phyloP scores from a whole-genome alignment of 1,284 basidiomycete species.

The Boletellus deceptivus region DNA sequence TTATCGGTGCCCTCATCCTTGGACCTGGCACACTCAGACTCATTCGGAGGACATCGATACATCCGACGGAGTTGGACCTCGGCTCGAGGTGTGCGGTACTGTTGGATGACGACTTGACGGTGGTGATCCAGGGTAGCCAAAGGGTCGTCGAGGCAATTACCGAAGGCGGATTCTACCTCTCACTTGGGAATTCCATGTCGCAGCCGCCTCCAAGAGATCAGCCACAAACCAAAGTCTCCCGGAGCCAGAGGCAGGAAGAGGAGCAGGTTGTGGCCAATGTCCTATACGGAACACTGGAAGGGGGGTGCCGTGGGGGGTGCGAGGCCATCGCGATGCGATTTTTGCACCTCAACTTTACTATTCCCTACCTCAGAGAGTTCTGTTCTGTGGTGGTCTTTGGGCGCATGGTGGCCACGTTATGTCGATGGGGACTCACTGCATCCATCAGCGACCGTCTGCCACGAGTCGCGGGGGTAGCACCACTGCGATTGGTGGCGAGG shows the following conservation, averaged over 20 bases:
- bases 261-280: slow-evolving; percentile 12
- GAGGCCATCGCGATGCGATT: slow-evolving; percentile 17
- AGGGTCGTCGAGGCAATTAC: too few relatives aligned
- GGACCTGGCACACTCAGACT: slow-evolving; percentile 18
- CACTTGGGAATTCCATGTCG: neutral
- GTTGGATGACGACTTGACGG: too few relatives aligned
- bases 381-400: slow-evolving; percentile 4
- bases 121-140: too few relatives aligned
- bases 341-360: slow-evolving; percentile 7
- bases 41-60: slow-evolving; percentile 9
- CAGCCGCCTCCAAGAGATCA: neutral
- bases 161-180: too few relatives aligned
- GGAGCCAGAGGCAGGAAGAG: slow-evolving; percentile 4
- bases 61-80: slow-evolving; percentile 6
- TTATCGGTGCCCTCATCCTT: slow-evolving; percentile 11
- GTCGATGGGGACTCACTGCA: too few relatives aligned
- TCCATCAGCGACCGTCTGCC: too few relatives aligned
- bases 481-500: slow-evolving; percentile 10
- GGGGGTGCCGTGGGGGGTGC: slow-evolving; percentile 17
- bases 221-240: neutral
- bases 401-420: neutral
- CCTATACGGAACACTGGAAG: slow-evolving; percentile 15
- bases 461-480: too few relatives aligned
- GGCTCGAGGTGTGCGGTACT: slow-evolving; percentile 5
- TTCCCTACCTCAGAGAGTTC: slow-evolving; percentile 12